Percentiles rank a stretch among this genome's conserved stretches.
These are phyloP conservation scores for Paramecium sonneborni DNA, from an alignment of 73 alveolate genomes.

Conservation along the genomic window DNA sequence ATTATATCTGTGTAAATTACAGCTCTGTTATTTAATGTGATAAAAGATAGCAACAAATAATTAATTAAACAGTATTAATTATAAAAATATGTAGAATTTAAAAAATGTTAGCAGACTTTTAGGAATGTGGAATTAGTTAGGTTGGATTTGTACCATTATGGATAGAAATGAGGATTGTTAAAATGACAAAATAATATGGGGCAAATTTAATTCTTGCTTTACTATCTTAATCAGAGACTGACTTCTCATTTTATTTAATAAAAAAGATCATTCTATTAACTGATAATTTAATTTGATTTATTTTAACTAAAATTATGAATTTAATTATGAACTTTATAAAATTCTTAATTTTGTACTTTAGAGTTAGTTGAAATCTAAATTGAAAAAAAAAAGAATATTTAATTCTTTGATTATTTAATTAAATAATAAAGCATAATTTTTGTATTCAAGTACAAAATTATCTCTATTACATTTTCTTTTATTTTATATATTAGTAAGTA, in stretches of 20 bases:
- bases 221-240: constrained; percentile 2
- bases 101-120: constrained; percentile 8
- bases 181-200: background rate
- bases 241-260: constrained; percentile 41
- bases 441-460: no score
- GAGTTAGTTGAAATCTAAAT: background rate
- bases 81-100: background rate
- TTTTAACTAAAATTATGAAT: background rate
- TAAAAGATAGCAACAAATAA: background rate
- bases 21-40: background rate
- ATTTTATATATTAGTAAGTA: no score
- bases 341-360: background rate
- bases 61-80: background rate
- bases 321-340: background rate
- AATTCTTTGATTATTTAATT: no score
- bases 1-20: constrained; percentile 43
- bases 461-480: no score
- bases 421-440: no score
- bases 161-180: background rate
- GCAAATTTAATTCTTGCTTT: background rate
- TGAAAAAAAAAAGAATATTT: background rate
- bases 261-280: constrained; percentile 33
- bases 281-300: constrained; percentile 7
- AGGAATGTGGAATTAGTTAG: constrained; percentile 30
- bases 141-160: background rate